A percentile compares a stretch with the other conserved stretches of the same genome.
Evolutionary conservation across 495 filamentous ascomycete genomes (phyloP).

Genomic region (Aspergillus saccharolyticus): DNA sequence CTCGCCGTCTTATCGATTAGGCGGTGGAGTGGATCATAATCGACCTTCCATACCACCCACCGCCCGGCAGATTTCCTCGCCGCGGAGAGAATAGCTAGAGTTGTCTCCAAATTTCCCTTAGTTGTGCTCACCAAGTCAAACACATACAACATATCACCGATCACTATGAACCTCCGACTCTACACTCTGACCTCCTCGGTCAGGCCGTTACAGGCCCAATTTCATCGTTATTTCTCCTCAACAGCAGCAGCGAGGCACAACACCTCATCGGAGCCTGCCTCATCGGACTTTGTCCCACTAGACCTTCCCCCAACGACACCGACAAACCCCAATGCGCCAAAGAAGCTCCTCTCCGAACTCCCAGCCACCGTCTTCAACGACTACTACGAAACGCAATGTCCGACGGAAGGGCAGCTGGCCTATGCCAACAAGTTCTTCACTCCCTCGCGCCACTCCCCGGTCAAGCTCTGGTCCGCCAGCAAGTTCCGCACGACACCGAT

Average conservation of each 20-base stretch:
- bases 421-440: constrained; percentile 60
- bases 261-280: neutral
- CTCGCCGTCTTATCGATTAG: constrained; percentile 9
- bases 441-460: constrained; percentile 46
- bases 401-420: constrained; percentile 48
- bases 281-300: no score
- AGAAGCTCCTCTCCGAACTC: constrained; percentile 31
- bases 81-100: constrained; percentile 9
- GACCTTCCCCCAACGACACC: constrained; percentile 11
- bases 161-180: constrained; percentile 5
- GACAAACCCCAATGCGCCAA: constrained; percentile 12
- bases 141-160: neutral
- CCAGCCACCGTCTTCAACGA: constrained; percentile 37
- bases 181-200: constrained; percentile 1
- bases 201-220: neutral
- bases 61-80: constrained; percentile 14
- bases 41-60: neutral
- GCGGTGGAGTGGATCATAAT: constrained; percentile 10
- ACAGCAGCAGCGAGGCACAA: neutral
- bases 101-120: constrained; percentile 7
- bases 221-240: neutral
- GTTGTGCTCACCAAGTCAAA: no score
- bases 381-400: constrained; percentile 56
- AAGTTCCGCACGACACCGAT: constrained; percentile 63
- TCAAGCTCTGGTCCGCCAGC: constrained; percentile 64